Evolutionary conservation across 2,329 filamentous ascomycete genomes (phyloP).

Genomic region (Fusarium dlaminii): DNA sequence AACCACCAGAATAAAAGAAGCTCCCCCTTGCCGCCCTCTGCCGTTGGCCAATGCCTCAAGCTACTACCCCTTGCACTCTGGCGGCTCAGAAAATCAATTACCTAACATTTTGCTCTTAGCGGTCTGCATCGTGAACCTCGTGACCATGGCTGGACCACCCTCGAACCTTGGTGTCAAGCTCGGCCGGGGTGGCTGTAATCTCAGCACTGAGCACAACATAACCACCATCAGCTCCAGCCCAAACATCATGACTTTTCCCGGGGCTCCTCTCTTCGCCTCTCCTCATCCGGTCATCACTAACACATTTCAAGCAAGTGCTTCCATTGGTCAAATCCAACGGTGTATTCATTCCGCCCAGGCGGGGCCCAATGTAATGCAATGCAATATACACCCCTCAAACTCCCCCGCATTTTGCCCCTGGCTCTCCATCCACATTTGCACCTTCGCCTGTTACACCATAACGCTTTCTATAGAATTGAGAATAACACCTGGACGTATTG

Average conservation of each 20-base stretch:
- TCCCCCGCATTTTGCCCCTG: slow-evolving; percentile 33
- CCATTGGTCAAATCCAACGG: slow-evolving; percentile 30
- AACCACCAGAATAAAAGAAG: slow-evolving; percentile 7
- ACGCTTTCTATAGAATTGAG: slow-evolving; percentile 25
- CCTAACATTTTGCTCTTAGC: slow-evolving; percentile 41
- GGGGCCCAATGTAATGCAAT: neutral
- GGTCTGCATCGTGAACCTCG: slow-evolving; percentile 28
- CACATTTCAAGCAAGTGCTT: slow-evolving; percentile 14
- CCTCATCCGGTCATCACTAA: slow-evolving; percentile 19
- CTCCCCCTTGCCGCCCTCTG: slow-evolving; percentile 1
- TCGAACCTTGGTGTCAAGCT: slow-evolving; percentile 24
- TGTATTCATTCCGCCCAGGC: slow-evolving; percentile 11
- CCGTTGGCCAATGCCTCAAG: slow-evolving; percentile 31
- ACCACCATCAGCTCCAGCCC: slow-evolving; percentile 23
- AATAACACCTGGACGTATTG: slow-evolving; percentile 3
- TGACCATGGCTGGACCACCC: slow-evolving; percentile 24
- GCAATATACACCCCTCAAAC: slow-evolving; percentile 12
- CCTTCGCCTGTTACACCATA: slow-evolving; percentile 8
- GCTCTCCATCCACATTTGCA: neutral
- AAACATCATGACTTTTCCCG: slow-evolving; percentile 40
- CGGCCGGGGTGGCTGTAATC: slow-evolving; percentile 21
- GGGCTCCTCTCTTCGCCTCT: slow-evolving; percentile 8
- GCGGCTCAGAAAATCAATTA: slow-evolving; percentile 32
- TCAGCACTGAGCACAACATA: neutral
- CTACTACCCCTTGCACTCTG: slow-evolving; percentile 27